phyloP scores from a whole-genome alignment of 805 yeast species.

The Starmerella khaoyaiensis region DNA sequence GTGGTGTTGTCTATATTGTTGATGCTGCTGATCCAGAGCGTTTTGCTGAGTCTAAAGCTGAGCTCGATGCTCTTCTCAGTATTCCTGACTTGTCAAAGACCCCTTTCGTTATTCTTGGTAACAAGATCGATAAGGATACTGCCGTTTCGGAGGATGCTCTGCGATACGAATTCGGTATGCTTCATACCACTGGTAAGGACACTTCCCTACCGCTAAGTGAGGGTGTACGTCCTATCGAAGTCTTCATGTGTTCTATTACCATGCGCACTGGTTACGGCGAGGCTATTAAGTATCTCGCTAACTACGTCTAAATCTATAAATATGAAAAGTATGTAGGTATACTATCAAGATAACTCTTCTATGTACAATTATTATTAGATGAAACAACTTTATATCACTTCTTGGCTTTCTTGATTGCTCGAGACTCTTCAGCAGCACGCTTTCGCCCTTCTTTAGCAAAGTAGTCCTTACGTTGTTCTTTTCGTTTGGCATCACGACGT shows the following conservation, averaged over 20 bases:
- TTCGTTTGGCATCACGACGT: conserved; percentile 56
- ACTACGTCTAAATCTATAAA: conserved; percentile 49
- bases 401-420: conserved; percentile 12
- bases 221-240: conserved; percentile 79
- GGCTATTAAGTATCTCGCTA: conserved; percentile 96
- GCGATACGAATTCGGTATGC: conserved; percentile 77
- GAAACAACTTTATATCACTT: background rate
- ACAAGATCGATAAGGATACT: conserved; percentile 85
- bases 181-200: conserved; percentile 83
- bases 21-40: conserved; percentile 96
- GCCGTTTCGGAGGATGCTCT: conserved; percentile 94
- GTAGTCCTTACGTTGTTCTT: conserved; percentile 75
- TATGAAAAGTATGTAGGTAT: background rate
- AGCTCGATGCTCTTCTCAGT: conserved; percentile 80
- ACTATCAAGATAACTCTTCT: background rate
- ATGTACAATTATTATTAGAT: background rate
- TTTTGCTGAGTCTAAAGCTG: conserved; percentile 87
- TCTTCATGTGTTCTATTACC: conserved; percentile 94
- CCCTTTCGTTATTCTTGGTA: conserved; percentile 89
- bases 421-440: conserved; percentile 19
- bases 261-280: conserved; percentile 99
- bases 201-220: conserved; percentile 47
- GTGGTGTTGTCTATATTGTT: conserved; percentile 90
- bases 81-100: conserved; percentile 83
- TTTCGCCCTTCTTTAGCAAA: conserved; percentile 35